Conservation (phyloP, 2,329 filamentous ascomycete genomes). For the Cladophialophora yegresii region DNA sequence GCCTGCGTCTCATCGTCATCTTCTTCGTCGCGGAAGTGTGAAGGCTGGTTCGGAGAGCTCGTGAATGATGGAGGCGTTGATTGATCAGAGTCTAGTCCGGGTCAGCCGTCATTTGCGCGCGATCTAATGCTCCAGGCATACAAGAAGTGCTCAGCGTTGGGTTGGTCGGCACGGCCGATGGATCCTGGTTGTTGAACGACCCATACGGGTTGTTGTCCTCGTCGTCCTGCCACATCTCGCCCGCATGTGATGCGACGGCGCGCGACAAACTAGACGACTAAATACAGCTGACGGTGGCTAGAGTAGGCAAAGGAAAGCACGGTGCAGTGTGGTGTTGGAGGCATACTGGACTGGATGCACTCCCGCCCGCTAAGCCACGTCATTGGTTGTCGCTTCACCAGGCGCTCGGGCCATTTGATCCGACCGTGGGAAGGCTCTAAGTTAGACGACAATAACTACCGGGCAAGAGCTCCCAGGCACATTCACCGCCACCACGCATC, state of each 20-base stretch:
- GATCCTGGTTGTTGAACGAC: conserved; percentile 82
- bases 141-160: conserved; percentile 25
- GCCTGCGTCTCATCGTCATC: conserved; percentile 48
- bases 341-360: conserved; percentile 4
- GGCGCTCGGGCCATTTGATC: not conserved
- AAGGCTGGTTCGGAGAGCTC: conserved; percentile 67
- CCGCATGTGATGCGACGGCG: not conserved
- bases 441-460: not conserved
- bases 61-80: conserved; percentile 70
- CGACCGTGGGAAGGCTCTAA: not conserved
- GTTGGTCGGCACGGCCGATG: conserved; percentile 21
- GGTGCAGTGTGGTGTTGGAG: conserved; percentile 5
- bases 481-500: not conserved
- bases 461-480: not conserved
- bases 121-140: conserved; percentile 14
- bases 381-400: conserved; percentile 20
- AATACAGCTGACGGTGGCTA: conserved; percentile 2
- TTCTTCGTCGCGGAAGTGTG: conserved; percentile 63
- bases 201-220: conserved; percentile 98
- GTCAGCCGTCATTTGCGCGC: conserved; percentile 13
- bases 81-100: conserved; percentile 58
- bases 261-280: not conserved
- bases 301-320: not conserved
- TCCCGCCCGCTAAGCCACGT: conserved; percentile 20
- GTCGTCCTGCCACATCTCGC: conserved; percentile 85